Base-by-base conservation (phyloP, 2,329 filamentous ascomycete species). In the Paraphoma chrysanthemicola region DNA sequence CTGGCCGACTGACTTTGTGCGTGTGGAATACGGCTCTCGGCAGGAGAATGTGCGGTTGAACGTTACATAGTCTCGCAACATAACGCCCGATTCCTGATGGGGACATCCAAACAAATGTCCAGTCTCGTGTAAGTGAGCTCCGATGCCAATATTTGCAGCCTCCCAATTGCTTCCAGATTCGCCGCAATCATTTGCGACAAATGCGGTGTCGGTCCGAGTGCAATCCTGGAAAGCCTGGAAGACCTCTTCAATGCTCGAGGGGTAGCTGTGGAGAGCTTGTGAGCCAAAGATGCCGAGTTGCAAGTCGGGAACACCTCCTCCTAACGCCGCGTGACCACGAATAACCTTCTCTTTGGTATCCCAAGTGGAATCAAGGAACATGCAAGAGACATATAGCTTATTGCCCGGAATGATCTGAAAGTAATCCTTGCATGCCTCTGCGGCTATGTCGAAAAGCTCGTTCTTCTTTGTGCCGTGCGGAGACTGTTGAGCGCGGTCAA, bases 141-240 rank as follows among this genome's bases (percentile, higher is more conserved):
- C 94, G 62, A 98, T 96, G 30, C 93, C 93, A 58, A 97, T 90
- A 67, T 94, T 96, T 28, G 92, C 93, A n/a, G 93, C 88, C 75
- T 98, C 94, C 94, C 94, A 98, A 45, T 88, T 95, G 72, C 91
- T 96, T 23, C 93, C 93, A 6, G 89, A 89, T 64, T 97, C 91
- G 66, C 90, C 90, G 74, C 88, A 92, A 73, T 96, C 92, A 68
- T 97, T 97, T 14, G 90, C 90, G 38, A 97, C 88, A 66, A 86
- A 85, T 39, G 87, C 85, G 9, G 88, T 91, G 72, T 98, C 92
- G 0, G 93, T 97, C 31, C 89, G 87, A 2, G 93, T 97, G 76
- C 93, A 97, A 76, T 98, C 93, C 14, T 87, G 90, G 69, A 98
- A 96, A 6, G 93, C 90, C 17, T 92, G 88, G 4, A 92, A 90